These are phyloP conservation scores for Cryphonectria carpinicola DNA, from an alignment of 2,329 filamentous ascomycete species.

Conservation along the genomic window DNA sequence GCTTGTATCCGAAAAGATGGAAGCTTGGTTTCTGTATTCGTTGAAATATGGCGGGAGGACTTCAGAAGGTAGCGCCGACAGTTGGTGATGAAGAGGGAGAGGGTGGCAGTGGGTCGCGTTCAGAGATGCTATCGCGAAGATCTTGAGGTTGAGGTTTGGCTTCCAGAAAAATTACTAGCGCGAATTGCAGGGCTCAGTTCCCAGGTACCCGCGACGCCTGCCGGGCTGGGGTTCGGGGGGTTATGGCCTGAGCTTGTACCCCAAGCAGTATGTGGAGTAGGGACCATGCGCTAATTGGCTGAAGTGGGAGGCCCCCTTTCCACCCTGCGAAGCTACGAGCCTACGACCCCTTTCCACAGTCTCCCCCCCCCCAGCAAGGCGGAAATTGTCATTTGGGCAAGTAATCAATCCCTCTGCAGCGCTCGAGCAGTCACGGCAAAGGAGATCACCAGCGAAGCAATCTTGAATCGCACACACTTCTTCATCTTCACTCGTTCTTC, in stretches of 20 bases:
- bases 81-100: too few species aligned
- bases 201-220: conserved; percentile 7
- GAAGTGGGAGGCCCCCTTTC: conserved; percentile 28
- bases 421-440: conserved; percentile 17
- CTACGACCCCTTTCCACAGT: conserved; percentile 42
- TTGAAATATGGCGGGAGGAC: neutral
- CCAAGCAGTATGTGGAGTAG: conserved; percentile 10
- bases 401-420: conserved; percentile 34
- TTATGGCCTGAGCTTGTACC: conserved; percentile 8
- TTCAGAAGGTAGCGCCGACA: neutral
- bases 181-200: conserved; percentile 1
- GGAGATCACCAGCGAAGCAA: conserved; percentile 22
- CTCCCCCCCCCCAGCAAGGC: conserved; percentile 34
- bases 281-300: conserved; percentile 23
- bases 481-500: conserved; percentile 29
- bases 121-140: conserved; percentile 21
- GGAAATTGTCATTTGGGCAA: conserved; percentile 54
- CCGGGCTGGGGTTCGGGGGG: conserved; percentile 17
- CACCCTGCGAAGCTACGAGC: conserved; percentile 18
- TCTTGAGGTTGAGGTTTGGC: conserved; percentile 8
- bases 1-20: neutral
- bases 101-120: neutral
- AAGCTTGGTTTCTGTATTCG: too few species aligned
- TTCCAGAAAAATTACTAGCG: conserved; percentile 29
- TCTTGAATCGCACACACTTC: conserved; percentile 21